Percentiles rank a stretch among this genome's conserved stretches.
Evolutionary conservation across 495 filamentous ascomycete species (phyloP).

Genomic region (Aspergillus sclerotiicarbonarius): DNA sequence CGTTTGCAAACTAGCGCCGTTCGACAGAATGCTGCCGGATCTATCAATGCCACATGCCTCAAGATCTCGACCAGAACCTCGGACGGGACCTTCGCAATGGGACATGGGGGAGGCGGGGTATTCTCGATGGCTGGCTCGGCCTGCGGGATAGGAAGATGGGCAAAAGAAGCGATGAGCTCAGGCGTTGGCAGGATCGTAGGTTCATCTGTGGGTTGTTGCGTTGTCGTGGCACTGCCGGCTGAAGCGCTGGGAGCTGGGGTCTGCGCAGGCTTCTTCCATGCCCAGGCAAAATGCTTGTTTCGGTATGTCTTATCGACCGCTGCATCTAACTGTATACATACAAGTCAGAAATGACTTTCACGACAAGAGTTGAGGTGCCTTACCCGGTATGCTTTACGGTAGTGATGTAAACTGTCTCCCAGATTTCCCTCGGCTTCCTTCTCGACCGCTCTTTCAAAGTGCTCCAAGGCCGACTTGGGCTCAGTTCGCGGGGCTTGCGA

Average conservation of each 20-base stretch:
- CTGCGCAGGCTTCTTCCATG: conserved; percentile 52
- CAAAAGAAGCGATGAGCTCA: conserved; percentile 75
- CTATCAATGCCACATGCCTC: conserved; percentile 65
- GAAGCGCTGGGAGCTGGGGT: conserved; percentile 53
- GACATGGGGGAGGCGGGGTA: conserved; percentile 69
- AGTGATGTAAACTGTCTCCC: conserved; percentile 85
- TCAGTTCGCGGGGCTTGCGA: conserved; percentile 37
- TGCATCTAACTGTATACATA: conserved; percentile 64
- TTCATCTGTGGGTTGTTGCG: conserved; percentile 43
- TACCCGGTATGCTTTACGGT: conserved; percentile 86
- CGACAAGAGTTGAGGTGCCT: conserved; percentile 14
- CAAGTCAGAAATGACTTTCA: conserved; percentile 2
- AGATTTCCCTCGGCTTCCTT: conserved; percentile 79
- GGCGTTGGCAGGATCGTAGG: conserved; percentile 51
- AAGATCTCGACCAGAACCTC: conserved; percentile 80
- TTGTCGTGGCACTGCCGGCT: conserved; percentile 51
- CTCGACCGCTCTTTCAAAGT: conserved; percentile 91
- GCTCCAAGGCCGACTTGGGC: conserved; percentile 79
- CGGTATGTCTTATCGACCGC: conserved; percentile 81
- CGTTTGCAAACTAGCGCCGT: conserved; percentile 81
- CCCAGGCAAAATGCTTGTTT: conserved; percentile 78
- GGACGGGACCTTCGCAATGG: conserved; percentile 71
- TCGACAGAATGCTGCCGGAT: conserved; percentile 77
- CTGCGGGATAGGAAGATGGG: conserved; percentile 61
- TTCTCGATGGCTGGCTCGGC: conserved; percentile 58